Evolutionary conservation across 2,329 filamentous ascomycete species (phyloP).

Genomic region (Aspergillus arachidicola): DNA sequence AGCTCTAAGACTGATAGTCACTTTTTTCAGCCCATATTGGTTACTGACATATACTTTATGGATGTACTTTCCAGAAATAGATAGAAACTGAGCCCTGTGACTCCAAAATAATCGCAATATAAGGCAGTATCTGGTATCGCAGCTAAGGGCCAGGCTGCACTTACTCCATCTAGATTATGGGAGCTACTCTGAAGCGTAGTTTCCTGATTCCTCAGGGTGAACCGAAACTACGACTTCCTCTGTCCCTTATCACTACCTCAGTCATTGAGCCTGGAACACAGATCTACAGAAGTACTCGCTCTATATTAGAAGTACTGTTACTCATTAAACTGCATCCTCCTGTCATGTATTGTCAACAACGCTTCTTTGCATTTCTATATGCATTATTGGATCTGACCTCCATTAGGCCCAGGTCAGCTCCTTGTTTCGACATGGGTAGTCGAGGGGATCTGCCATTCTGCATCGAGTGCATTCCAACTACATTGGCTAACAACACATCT

Average conservation of each 20-base stretch:
- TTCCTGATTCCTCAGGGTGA: neutral
- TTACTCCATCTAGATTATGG: neutral
- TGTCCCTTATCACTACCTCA: neutral
- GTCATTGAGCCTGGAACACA: neutral
- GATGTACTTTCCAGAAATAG: too few relatives aligned
- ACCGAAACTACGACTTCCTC: neutral
- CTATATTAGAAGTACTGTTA: neutral
- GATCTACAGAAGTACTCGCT: neutral
- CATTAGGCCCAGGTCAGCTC: neutral
- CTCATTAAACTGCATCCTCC: neutral
- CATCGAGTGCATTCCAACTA: neutral
- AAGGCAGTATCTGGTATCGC: neutral
- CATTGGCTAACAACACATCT: neutral
- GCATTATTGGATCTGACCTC: neutral
- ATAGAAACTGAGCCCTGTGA: too few relatives aligned
- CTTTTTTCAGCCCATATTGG: too few relatives aligned
- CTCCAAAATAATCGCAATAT: neutral
- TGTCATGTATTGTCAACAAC: conserved; percentile 9
- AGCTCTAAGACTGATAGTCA: too few relatives aligned
- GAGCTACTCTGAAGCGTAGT: neutral
- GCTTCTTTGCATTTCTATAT: conserved; percentile 4
- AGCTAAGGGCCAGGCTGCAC: neutral
- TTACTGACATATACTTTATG: too few relatives aligned
- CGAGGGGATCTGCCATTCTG: neutral
- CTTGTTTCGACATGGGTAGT: neutral